These are phyloP conservation scores for Aspergillus asperescens DNA, from an alignment of 495 filamentous ascomycete species.

Conservation along the genomic window DNA sequence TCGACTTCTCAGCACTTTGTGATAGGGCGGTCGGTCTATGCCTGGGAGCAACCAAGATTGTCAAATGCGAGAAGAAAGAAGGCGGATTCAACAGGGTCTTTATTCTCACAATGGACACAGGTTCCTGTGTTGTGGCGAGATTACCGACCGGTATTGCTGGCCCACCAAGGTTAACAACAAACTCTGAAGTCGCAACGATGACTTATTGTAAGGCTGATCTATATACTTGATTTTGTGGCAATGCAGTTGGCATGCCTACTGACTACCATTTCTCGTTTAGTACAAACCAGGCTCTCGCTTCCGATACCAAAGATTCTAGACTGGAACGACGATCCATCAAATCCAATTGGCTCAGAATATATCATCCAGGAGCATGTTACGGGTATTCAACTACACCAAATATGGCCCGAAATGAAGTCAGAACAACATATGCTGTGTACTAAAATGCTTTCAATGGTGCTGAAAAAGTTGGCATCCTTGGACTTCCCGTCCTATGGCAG, in stretches of 20 bases:
- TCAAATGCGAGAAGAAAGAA: conserved; percentile 36
- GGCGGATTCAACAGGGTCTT: conserved; percentile 42
- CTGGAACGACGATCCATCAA: conserved; percentile 38
- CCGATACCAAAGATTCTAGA: conserved; percentile 39
- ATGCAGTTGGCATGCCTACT: no score
- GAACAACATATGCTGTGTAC: conserved; percentile 35
- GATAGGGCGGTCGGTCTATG: conserved; percentile 27
- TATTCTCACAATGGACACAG: conserved; percentile 34
- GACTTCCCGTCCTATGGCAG: conserved; percentile 43
- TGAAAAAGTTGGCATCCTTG: conserved; percentile 33
- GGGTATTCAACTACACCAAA: conserved; percentile 35
- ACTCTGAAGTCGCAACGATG: conserved; percentile 46
- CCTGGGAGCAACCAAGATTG: conserved; percentile 24
- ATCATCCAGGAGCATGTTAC: conserved; percentile 41
- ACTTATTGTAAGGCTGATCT: conserved; percentile 32
- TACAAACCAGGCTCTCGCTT: conserved; percentile 30
- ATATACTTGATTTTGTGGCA: no score
- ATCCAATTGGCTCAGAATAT: conserved; percentile 39
- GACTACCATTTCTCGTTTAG: no score
- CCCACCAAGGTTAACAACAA: conserved; percentile 32
- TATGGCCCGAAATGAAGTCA: conserved; percentile 35
- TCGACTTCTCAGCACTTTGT: conserved; percentile 38
- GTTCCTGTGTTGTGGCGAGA: conserved; percentile 32
- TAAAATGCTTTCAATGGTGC: conserved; percentile 25
- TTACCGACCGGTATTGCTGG: conserved; percentile 36